Conservation (phyloP, 352 stramenopile species). For the Globisporangium orthogonon region DNA sequence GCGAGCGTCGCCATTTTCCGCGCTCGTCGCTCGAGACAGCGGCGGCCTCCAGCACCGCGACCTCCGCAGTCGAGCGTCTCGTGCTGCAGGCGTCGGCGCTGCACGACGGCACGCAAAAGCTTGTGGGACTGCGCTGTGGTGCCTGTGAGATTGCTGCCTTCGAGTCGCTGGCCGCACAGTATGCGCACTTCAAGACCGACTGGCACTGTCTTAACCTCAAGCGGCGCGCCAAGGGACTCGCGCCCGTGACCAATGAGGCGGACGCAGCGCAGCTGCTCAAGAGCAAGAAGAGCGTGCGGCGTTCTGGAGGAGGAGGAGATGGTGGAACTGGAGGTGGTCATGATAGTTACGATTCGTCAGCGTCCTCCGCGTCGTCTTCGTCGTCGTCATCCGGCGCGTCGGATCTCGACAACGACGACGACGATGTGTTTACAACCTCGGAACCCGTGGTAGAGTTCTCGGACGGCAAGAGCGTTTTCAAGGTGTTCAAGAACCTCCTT, state of each 20-base stretch:
- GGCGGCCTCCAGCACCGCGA: slow-evolving; percentile 1
- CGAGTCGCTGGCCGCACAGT: slow-evolving; percentile 68
- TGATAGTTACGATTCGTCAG: neutral
- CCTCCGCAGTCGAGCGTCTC: slow-evolving; percentile 15
- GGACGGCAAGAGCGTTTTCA: slow-evolving; percentile 68
- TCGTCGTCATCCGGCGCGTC: slow-evolving; percentile 35
- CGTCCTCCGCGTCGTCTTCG: slow-evolving; percentile 16
- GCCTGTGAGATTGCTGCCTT: slow-evolving; percentile 70
- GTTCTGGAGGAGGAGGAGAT: slow-evolving; percentile 14
- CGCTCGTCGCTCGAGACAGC: slow-evolving; percentile 6
- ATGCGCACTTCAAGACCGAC: slow-evolving; percentile 81
- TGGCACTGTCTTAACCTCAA: slow-evolving; percentile 82
- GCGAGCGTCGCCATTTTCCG: slow-evolving; percentile 40
- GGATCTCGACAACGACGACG: slow-evolving; percentile 42
- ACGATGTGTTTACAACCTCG: slow-evolving; percentile 30
- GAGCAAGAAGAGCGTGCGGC: slow-evolving; percentile 3
- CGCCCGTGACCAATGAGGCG: slow-evolving; percentile 34
- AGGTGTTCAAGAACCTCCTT: slow-evolving; percentile 71
- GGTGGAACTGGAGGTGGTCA: slow-evolving; percentile 8
- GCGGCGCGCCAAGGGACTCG: slow-evolving; percentile 47
- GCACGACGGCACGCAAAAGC: slow-evolving; percentile 28
- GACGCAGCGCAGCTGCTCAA: slow-evolving; percentile 19
- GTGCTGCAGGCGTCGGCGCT: slow-evolving; percentile 26
- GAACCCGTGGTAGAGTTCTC: slow-evolving; percentile 80
- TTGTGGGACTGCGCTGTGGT: slow-evolving; percentile 57